Evolutionary conservation across 2,329 filamentous ascomycete species (phyloP).

Genomic region (Aphanoascus verrucosus): DNA sequence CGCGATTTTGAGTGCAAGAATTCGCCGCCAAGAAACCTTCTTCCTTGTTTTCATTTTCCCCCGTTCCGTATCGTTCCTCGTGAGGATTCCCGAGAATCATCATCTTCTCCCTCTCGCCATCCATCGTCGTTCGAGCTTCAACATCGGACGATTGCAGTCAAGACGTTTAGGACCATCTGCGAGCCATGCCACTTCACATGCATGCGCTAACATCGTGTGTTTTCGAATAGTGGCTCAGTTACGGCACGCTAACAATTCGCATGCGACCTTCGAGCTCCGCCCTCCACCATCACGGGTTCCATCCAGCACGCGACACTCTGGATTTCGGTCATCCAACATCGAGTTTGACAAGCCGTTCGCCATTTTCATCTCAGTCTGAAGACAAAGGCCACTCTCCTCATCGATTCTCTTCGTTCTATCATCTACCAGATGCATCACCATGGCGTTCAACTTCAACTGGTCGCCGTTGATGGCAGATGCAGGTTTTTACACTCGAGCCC

Average conservation of each 20-base stretch:
- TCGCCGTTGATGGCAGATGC: constrained; percentile 95
- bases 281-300: constrained; percentile 3
- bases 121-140: not conserved
- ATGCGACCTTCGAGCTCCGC: not conserved
- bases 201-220: not conserved
- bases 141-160: not conserved
- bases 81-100: not conserved
- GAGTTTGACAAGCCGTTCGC: no score
- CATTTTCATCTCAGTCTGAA: no score
- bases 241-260: not conserved
- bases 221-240: not conserved
- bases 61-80: not conserved
- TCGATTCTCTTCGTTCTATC: not conserved
- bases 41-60: constrained; percentile 6
- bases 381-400: no score
- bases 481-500: constrained; percentile 76
- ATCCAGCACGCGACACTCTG: constrained; percentile 4
- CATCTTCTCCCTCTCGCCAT: not conserved
- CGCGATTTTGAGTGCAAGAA: not conserved
- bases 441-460: constrained; percentile 99
- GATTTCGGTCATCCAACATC: not conserved
- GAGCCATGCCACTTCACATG: not conserved
- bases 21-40: constrained; percentile 5
- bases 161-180: not conserved
- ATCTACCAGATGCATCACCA: constrained; percentile 33